Conservation (phyloP, 306 rosid genomes). For the Acacia crassicarpa region DNA sequence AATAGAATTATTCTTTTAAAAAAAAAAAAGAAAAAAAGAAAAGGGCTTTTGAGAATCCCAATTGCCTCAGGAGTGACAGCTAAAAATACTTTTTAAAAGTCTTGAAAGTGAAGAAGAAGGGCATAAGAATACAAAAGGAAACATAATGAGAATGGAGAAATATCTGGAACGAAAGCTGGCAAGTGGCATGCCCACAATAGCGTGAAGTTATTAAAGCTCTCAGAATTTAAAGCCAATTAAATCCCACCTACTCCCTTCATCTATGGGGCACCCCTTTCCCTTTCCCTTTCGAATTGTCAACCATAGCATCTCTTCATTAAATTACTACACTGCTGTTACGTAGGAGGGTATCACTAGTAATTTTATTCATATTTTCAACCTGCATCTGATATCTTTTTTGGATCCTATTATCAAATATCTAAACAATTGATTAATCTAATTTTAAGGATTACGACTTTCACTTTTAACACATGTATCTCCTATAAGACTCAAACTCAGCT, state of each 20-base stretch:
- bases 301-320: background rate
- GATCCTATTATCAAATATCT: no score
- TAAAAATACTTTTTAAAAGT: no score
- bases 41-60: background rate
- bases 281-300: background rate
- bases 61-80: background rate
- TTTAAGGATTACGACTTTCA: no score
- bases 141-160: background rate
- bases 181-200: background rate
- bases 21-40: no score
- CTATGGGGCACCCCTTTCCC: background rate
- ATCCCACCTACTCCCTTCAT: background rate
- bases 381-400: accelerated
- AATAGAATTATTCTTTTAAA: no score
- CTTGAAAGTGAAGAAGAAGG: background rate
- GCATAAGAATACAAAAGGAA: background rate
- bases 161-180: conserved; percentile 8
- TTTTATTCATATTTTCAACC: no score
- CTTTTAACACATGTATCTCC: accelerated
- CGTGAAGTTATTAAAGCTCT: background rate
- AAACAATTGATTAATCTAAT: no score
- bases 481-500: accelerated
- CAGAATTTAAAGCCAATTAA: background rate
- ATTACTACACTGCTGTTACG: no score
- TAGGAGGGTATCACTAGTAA: no score